Base-by-base conservation (phyloP, 768 basidiomycete genomes). In the Mycena metata region DNA sequence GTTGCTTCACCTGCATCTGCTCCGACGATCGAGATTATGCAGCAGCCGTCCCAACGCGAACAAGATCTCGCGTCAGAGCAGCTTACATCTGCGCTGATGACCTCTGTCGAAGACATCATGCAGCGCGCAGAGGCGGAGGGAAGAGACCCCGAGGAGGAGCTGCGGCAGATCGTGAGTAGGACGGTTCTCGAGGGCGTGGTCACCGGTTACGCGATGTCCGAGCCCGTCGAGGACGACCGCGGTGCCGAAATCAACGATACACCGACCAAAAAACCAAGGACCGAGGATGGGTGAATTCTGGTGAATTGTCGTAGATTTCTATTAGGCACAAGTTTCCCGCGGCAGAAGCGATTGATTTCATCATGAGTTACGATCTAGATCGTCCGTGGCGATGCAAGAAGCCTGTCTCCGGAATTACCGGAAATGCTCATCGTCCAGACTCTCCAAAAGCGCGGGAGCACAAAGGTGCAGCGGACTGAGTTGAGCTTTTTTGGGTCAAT, bases 41-140 rank as follows among this genome's bases (percentile, higher is more conserved):
- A 68, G 63, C 77, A 77, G 60, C 88, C 85, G 2, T 92, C 91
- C 6, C 89, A 92, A 75, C 87, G 92, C 70, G 83, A 85, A 23
- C 90, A 93, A 77, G 87, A 95, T 66, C 79, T 79, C 35, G 88
- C 87, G 39, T 89, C 93, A n/a, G 90, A 94, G 73, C 79, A 83
- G 39, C 85, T 95, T 66, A 92, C 94, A 5, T 83, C 86, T 33
- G 83, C 83, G 21, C 84, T 95, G 66, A 87, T 96, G 81, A 79
- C 81, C 58, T 86, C 88, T 26, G 89, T 91, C 45, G 84, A 89
- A 73, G 84, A 86, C 59, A 90, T 96, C 75, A 89, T 93, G 84
- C 72, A 79, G 59, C 82, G 80, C 49, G 82, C 83, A 47, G 81
- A 83, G 57, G 83, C 85, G 64, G 86, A 89, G 70, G 91, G 90